Conservation (phyloP, 768 basidiomycete genomes). For the Sarcomyxa edulis region DNA sequence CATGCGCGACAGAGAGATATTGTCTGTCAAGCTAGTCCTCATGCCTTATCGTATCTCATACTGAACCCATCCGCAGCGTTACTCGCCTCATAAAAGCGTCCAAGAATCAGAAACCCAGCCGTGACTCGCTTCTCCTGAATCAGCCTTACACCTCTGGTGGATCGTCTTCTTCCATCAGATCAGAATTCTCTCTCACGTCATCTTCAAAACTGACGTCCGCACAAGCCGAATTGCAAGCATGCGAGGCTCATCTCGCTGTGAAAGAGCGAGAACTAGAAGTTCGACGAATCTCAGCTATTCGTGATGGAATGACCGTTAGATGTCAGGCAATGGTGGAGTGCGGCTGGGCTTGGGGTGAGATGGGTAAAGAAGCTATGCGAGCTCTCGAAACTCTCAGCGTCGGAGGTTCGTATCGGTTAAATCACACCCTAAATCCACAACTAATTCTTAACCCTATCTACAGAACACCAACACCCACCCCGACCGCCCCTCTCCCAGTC, state of each 20-base stretch:
- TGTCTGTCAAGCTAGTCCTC: slow-evolving; percentile 41
- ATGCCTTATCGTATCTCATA: neutral
- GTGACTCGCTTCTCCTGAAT: slow-evolving; percentile 25
- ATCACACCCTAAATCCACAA: no score
- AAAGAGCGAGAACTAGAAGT: slow-evolving; percentile 63
- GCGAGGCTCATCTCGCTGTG: slow-evolving; percentile 64
- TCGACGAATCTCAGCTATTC: slow-evolving; percentile 48
- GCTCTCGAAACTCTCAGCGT: slow-evolving; percentile 30
- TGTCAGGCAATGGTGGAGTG: slow-evolving; percentile 65
- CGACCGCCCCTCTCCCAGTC: neutral
- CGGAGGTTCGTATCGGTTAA: slow-evolving; percentile 3
- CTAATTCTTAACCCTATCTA: no score
- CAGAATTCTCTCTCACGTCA: slow-evolving; percentile 18
- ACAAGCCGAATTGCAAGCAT: slow-evolving; percentile 77
- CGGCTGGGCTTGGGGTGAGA: slow-evolving; percentile 62
- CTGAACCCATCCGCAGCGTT: slow-evolving; percentile 38
- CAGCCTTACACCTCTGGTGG: slow-evolving; percentile 28
- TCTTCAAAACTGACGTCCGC: slow-evolving; percentile 57
- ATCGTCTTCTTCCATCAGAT: slow-evolving; percentile 36
- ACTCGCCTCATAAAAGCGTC: slow-evolving; percentile 78
- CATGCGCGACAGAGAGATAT: slow-evolving; percentile 73
- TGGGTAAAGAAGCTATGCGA: slow-evolving; percentile 57
- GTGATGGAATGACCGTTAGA: slow-evolving; percentile 57
- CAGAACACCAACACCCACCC: neutral
- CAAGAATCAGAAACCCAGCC: slow-evolving; percentile 41